Conservation (phyloP, 2,329 filamentous ascomycete genomes). For the Neofusicoccum kwambonambiense region DNA sequence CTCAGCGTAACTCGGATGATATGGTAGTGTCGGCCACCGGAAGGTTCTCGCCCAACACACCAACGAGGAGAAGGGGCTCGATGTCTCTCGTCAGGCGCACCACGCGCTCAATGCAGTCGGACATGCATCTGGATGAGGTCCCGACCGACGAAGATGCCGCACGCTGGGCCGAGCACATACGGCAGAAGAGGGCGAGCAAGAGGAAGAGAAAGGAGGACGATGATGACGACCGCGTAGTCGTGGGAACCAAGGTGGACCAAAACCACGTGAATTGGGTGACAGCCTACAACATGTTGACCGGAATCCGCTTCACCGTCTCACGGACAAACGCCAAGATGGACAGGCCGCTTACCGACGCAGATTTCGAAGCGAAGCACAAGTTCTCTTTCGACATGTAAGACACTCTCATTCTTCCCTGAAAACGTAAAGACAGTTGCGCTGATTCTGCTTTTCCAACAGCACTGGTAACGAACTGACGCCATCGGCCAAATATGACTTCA, state of each 20-base stretch:
- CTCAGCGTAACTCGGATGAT: conserved; percentile 32
- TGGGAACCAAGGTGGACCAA: conserved; percentile 97
- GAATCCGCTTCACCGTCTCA: conserved; percentile 94
- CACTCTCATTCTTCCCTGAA: not conserved
- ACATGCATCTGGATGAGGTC: conserved; percentile 78
- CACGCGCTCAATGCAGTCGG: conserved; percentile 82
- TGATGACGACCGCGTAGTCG: conserved; percentile 83
- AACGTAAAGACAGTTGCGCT: not conserved
- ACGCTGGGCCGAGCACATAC: conserved; percentile 88
- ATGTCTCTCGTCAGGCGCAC: conserved; percentile 75
- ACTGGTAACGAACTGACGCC: conserved; percentile 96
- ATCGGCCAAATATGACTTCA: conserved; percentile 99
- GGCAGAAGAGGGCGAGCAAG: conserved; percentile 87
- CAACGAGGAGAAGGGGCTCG: conserved; percentile 72
- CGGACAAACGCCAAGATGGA: conserved; percentile 96
- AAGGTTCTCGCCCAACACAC: conserved; percentile 72
- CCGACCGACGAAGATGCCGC: conserved; percentile 85
- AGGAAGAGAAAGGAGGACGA: conserved; percentile 82
- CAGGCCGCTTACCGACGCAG: conserved; percentile 80
- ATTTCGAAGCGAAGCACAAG: conserved; percentile 94
- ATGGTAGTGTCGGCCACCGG: conserved; percentile 71
- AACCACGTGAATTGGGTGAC: conserved; percentile 96
- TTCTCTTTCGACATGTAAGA: conserved; percentile 97
- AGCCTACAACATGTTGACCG: conserved; percentile 99
- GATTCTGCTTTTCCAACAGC: conserved; percentile 44